Conservation (phyloP, 805 yeast genomes). For the Candida railenensis region DNA sequence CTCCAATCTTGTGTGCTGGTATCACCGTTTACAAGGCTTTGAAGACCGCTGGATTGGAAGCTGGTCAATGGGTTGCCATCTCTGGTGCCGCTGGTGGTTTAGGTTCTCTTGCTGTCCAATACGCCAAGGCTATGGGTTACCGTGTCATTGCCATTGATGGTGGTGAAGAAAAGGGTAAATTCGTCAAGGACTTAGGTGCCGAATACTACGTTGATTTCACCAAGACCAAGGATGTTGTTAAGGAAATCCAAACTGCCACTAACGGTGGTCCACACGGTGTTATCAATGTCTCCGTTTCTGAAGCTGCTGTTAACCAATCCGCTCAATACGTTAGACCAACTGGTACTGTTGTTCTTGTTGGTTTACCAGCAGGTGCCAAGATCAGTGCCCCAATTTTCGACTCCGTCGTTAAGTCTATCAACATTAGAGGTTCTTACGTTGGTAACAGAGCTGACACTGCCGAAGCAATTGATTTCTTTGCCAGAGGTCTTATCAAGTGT, state of each 20-base stretch:
- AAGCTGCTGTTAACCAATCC: slow-evolving; percentile 49
- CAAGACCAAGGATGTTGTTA: slow-evolving; percentile 48
- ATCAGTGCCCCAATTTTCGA: slow-evolving; percentile 38
- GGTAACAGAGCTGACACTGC: slow-evolving; percentile 48
- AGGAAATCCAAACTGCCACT: slow-evolving; percentile 45
- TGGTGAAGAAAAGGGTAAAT: slow-evolving; percentile 65
- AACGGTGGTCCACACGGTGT: slow-evolving; percentile 60
- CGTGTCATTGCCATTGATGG: slow-evolving; percentile 71
- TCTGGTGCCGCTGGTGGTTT: slow-evolving; percentile 85
- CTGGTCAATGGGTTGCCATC: slow-evolving; percentile 75
- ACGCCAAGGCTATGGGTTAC: slow-evolving; percentile 74
- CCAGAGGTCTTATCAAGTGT: slow-evolving; percentile 42
- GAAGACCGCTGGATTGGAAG: slow-evolving; percentile 52
- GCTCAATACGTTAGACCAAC: slow-evolving; percentile 36
- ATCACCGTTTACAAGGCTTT: slow-evolving; percentile 68
- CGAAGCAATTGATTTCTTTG: slow-evolving; percentile 45
- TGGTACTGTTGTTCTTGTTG: slow-evolving; percentile 45
- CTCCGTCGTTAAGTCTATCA: slow-evolving; percentile 39
- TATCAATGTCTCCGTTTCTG: slow-evolving; percentile 52
- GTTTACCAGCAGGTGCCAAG: slow-evolving; percentile 46
- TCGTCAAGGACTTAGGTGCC: slow-evolving; percentile 58
- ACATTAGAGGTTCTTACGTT: slow-evolving; percentile 43
- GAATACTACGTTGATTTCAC: slow-evolving; percentile 61
- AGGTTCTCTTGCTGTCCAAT: slow-evolving; percentile 74
- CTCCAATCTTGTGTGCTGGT: slow-evolving; percentile 69